Conservation (phyloP, 768 basidiomycete species). For the Crepidotus variabilis region DNA sequence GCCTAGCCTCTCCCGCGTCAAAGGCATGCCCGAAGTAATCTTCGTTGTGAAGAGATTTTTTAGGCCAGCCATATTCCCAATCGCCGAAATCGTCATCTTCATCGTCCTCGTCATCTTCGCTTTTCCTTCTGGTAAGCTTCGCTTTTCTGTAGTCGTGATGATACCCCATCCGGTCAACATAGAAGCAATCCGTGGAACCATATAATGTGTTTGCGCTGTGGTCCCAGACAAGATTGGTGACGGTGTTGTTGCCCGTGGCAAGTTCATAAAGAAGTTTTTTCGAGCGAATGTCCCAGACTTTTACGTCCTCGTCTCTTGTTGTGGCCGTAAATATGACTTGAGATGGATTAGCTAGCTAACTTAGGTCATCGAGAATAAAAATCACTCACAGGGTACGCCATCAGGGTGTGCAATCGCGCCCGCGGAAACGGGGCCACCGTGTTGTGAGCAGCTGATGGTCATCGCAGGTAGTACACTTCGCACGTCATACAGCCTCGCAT, state of each 20-base stretch:
- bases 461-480: conserved; percentile 30
- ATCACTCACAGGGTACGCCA: conserved; percentile 29
- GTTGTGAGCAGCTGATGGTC: conserved; percentile 21
- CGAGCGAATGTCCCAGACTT: conserved; percentile 38
- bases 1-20: conserved; percentile 28
- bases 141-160: background rate
- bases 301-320: conserved; percentile 25
- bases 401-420: conserved; percentile 31
- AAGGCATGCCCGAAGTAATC: conserved; percentile 30
- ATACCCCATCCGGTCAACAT: conserved; percentile 10
- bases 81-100: conserved; percentile 15
- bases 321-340: conserved; percentile 28
- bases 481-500: conserved; percentile 33
- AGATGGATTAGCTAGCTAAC: background rate
- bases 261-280: conserved; percentile 33
- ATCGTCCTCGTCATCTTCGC: conserved; percentile 18
- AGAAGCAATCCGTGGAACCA: conserved; percentile 29
- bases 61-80: conserved; percentile 22
- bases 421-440: conserved; percentile 15
- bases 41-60: conserved; percentile 14
- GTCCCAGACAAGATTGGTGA: conserved; percentile 32
- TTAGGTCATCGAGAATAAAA: background rate
- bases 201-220: conserved; percentile 21
- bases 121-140: conserved; percentile 5
- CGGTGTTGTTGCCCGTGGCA: conserved; percentile 39